These are phyloP conservation scores for Penicillium turbatum DNA, from an alignment of 495 filamentous ascomycete species.

Conservation along the genomic window DNA sequence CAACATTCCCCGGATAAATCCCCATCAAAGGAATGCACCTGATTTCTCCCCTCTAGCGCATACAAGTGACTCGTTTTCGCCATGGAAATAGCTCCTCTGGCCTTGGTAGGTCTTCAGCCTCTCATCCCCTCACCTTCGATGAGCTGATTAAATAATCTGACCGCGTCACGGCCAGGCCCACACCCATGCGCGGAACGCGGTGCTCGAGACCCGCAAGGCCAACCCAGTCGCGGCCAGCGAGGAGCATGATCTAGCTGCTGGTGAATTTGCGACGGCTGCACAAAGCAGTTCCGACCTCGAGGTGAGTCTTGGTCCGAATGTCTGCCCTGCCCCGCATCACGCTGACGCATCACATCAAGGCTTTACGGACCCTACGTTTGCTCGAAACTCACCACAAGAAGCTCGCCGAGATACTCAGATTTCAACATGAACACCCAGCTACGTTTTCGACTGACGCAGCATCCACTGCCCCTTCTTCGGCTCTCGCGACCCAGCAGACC, in stretches of 20 bases:
- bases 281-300: constrained; percentile 71
- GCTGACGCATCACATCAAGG: constrained; percentile 38
- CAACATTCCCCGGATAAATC: neutral
- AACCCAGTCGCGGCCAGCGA: constrained; percentile 76
- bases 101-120: constrained; percentile 40
- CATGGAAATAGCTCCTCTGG: constrained; percentile 62
- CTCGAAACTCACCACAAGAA: constrained; percentile 82
- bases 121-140: neutral
- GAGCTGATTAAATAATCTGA: constrained; percentile 11
- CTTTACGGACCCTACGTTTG: constrained; percentile 73
- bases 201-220: constrained; percentile 68
- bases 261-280: constrained; percentile 80
- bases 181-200: constrained; percentile 77
- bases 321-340: neutral
- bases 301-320: constrained; percentile 31
- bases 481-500: constrained; percentile 11
- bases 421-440: constrained; percentile 57
- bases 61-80: neutral
- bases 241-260: constrained; percentile 85
- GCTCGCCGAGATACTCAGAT: constrained; percentile 72
- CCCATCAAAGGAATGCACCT: constrained; percentile 7
- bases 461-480: constrained; percentile 10
- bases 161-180: constrained; percentile 58
- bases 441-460: constrained; percentile 15
- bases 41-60: neutral